Percentiles rank a stretch among this genome's conserved stretches.
These are phyloP conservation scores for Neonothopanus nambi DNA, from an alignment of 1,284 basidiomycete genomes.

Conservation along the genomic window DNA sequence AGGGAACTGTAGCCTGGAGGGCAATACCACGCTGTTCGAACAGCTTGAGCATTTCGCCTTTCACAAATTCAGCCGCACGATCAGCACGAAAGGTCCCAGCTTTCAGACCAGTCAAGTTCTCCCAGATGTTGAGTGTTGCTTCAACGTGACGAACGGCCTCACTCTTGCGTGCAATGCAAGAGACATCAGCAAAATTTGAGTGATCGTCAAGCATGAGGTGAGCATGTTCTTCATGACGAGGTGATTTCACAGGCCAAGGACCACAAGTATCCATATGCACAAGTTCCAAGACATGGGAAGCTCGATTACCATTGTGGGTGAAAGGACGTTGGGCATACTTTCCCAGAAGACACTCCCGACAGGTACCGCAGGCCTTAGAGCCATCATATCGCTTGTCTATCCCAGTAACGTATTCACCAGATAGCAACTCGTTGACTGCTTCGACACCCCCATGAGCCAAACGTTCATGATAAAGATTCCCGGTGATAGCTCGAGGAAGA, in stretches of 20 bases:
- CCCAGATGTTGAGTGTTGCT: background rate
- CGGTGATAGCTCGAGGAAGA: background rate
- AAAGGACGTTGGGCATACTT: background rate
- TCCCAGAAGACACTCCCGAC: background rate
- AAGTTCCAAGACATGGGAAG: background rate
- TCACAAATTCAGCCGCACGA: background rate
- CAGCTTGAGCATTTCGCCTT: background rate
- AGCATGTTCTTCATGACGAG: background rate
- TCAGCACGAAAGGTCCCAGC: background rate
- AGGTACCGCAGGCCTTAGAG: background rate
- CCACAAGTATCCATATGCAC: slow-evolving; percentile 13
- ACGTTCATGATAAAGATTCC: background rate
- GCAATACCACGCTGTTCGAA: background rate
- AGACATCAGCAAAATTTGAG: background rate
- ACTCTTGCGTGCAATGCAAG: background rate
- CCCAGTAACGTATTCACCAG: background rate
- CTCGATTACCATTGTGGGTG: background rate
- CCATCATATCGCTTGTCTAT: background rate
- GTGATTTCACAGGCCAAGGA: background rate
- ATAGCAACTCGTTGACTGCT: background rate
- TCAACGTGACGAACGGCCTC: background rate
- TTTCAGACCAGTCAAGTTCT: background rate
- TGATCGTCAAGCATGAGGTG: slow-evolving; percentile 1
- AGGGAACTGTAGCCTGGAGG: slow-evolving; percentile 11
- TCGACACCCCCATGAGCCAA: slow-evolving; percentile 2